These are phyloP conservation scores for Colletotrichum sp. DNA, from an alignment of 2,329 filamentous ascomycete genomes.

Conservation along the genomic window DNA sequence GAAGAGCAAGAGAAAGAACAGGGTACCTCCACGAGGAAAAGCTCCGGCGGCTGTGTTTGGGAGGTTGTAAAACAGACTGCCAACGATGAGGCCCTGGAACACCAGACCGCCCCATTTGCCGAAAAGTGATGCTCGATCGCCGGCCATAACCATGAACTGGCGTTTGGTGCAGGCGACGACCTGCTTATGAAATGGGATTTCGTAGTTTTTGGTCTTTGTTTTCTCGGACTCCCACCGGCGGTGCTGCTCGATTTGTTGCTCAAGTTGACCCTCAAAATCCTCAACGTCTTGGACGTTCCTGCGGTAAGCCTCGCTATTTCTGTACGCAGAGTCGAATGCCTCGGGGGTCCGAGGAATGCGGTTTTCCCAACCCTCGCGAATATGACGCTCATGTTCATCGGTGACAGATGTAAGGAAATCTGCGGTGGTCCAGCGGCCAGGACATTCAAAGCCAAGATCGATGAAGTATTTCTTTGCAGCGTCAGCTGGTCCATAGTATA, in stretches of 20 bases:
- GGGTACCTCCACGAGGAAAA: slow-evolving; percentile 63
- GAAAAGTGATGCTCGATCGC: slow-evolving; percentile 34
- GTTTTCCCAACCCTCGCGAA: slow-evolving; percentile 40
- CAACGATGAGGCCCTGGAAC: slow-evolving; percentile 37
- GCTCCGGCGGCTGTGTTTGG: slow-evolving; percentile 47
- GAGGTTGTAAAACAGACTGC: slow-evolving; percentile 34
- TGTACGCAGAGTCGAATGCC: slow-evolving; percentile 62
- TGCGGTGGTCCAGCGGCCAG: slow-evolving; percentile 71
- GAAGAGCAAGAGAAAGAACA: slow-evolving; percentile 68
- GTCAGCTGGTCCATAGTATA: slow-evolving; percentile 71
- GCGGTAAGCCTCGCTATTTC: slow-evolving; percentile 48
- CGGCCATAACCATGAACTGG: slow-evolving; percentile 37
- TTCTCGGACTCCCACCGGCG: slow-evolving; percentile 37
- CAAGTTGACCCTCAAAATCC: slow-evolving; percentile 57
- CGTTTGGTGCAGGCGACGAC: slow-evolving; percentile 48
- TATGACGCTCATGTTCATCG: slow-evolving; percentile 60
- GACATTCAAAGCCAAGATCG: slow-evolving; percentile 74
- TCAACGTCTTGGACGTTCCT: slow-evolving; percentile 51
- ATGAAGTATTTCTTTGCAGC: slow-evolving; percentile 73
- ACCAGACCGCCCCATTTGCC: slow-evolving; percentile 39
- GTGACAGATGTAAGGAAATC: slow-evolving; percentile 83
- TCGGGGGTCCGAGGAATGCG: slow-evolving; percentile 64
- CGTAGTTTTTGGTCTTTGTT: slow-evolving; percentile 55
- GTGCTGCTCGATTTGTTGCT: slow-evolving; percentile 46
- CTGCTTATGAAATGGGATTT: slow-evolving; percentile 53